A percentile compares a stretch with the other conserved stretches of the same genome.
Evolutionary conservation across 495 filamentous ascomycete genomes (phyloP).

Genomic region (Penicillium herquei): DNA sequence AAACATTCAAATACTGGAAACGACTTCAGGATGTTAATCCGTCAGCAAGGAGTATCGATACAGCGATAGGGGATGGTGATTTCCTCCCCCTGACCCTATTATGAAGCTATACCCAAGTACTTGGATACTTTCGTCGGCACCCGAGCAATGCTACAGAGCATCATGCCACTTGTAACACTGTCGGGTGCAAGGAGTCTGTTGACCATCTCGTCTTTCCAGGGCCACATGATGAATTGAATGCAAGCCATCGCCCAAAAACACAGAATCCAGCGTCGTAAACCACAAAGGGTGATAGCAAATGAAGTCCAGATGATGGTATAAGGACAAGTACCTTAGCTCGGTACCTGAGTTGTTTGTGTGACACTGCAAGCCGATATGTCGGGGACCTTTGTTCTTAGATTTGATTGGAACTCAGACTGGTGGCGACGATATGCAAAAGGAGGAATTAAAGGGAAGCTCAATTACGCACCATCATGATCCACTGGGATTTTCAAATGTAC

Average conservation of each 20-base stretch:
- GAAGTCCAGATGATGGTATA: neutral
- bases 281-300: neutral
- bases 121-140: neutral
- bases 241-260: neutral
- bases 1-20: neutral
- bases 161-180: conserved; percentile 10
- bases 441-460: neutral
- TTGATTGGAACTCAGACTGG: conserved; percentile 15
- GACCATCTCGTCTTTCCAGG: conserved; percentile 5
- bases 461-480: conserved; percentile 2
- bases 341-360: conserved; percentile 27
- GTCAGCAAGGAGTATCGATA: neutral
- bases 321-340: conserved; percentile 10
- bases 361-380: conserved; percentile 14
- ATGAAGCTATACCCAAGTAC: neutral
- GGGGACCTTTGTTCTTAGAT: neutral
- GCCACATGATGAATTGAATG: conserved; percentile 9
- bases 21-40: neutral
- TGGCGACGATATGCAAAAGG: neutral
- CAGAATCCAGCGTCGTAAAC: neutral
- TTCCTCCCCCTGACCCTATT: neutral
- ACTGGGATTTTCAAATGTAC: neutral
- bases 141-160: neutral
- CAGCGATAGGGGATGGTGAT: no score
- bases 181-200: conserved; percentile 9